Evolutionary conservation across 192 early-diverging fungal genomes (phyloP), one percentile per base, ranked within the genome.

Genomic region (Coemansia sp.): DNA sequence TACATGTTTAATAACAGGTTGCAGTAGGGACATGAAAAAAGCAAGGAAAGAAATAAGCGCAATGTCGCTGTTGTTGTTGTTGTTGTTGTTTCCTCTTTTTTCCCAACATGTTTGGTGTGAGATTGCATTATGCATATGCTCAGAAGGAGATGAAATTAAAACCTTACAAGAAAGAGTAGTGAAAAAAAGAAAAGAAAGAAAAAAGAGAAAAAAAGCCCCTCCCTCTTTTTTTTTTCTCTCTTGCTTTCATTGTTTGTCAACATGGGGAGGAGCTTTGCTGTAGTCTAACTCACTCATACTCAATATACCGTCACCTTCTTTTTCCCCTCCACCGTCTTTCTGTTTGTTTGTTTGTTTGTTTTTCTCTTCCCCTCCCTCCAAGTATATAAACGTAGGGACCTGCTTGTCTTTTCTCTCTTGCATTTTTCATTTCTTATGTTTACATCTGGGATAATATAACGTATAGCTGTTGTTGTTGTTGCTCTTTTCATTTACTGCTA

Each of bases 161-260:
- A 61, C 7, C 6, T 19, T 45, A 45, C 11, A 45, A 9, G 44
- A 45, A 45, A 45, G 44, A 11, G 11, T 12, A 4, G 44, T 14
- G 49, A 11, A 19, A 16, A 17, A 16, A 16, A 16, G 46, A 16
- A 17, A 17, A 50, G 8, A 20, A 54, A 25, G 2, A 25, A 7
- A 54, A 8, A 25, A 32, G 20, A 5, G 20, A 1, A 25, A 25
- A 4, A 14, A 25, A 25, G 12, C 9, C 22, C 38, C 12, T 51
- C 6, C 37, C 38, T 16, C 39, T 53, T 17, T 38, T 22, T 22
- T 41, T 19, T 9, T 37, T 53, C 12, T 65, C 40, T 40, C 1
- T 64, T 61, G 5, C 22, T 46, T 63, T 11, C 17, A 14, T 19
- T 63, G 61, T 63, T 38, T 22, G 43, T 37, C 13, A 40, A 43